Evolutionary conservation across 805 yeast species (phyloP).

Genomic region (Candida saitoana): DNA sequence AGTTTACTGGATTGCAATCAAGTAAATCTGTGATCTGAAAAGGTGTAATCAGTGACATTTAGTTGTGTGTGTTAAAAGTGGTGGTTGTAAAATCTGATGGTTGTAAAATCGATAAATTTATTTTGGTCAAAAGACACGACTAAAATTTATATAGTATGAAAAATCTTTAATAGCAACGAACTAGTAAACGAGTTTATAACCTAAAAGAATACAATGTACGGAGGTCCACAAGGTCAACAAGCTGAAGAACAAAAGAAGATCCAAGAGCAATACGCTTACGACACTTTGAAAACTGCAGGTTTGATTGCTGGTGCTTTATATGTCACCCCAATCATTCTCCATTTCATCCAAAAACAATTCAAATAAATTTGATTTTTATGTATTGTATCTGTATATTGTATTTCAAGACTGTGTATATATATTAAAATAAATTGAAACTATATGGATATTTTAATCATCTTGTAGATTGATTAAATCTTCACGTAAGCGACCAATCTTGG

Average conservation of each 20-base stretch:
- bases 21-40: slow-evolving; percentile 84
- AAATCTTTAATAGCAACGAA: background rate
- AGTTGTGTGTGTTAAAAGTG: too few relatives aligned
- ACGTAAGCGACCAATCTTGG: slow-evolving; percentile 33
- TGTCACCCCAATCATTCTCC: slow-evolving; percentile 52
- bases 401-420: background rate
- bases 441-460: slow-evolving; percentile 12
- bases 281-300: slow-evolving; percentile 58
- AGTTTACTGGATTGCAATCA: slow-evolving; percentile 65
- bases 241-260: slow-evolving; percentile 64
- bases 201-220: slow-evolving; percentile 32
- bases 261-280: slow-evolving; percentile 59
- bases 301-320: slow-evolving; percentile 63
- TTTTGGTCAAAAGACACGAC: background rate
- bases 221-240: slow-evolving; percentile 45
- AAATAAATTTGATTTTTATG: too few relatives aligned
- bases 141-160: background rate
- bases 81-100: background rate
- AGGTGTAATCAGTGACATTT: slow-evolving; percentile 85
- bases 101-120: background rate
- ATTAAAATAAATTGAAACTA: background rate
- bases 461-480: slow-evolving; percentile 28
- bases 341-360: slow-evolving; percentile 49
- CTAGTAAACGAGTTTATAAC: too few relatives aligned
- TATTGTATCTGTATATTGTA: too few relatives aligned